Base-by-base conservation (phyloP, 108 stramenopile genomes). In the Mediolabrus comicus region DNA sequence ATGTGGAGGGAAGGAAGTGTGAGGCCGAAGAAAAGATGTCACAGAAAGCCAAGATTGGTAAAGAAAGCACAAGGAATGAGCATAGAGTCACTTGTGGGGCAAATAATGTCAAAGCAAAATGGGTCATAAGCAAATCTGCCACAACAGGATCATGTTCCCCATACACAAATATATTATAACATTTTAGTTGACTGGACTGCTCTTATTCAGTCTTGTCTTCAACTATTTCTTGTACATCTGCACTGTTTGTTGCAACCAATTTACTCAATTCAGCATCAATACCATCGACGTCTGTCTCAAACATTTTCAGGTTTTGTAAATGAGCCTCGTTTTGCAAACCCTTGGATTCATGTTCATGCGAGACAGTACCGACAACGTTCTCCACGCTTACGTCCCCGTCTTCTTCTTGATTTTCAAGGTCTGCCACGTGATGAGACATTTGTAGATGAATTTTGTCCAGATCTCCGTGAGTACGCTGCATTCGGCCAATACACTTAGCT, bases 401-500 rank as follows among this genome's bases (percentile, higher is more conserved):
- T 43, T 34, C 27, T 19, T 49, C 63, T 22, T 53, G 29, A 22
- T 13, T 35, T 60, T 57, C 67, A 24, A 38, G 17, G 16, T 19
- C 33, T 16, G 60, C 57, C 29, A 60, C 29, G 1, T 39, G 29
- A 14, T 60, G 60, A 7, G 43, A 30, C 58, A 79, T 63, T 64
- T 79, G 78, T n/a, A 35, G 59, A 35, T 74, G 52, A 32, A 82
- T 16, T 25, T 61, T 39, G 2, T 51, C 67, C 34, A 43, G 27
- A 33, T 69, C 77, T 64, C 78, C 81, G 27, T 77, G 77, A 2
- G 81, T 82, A 32, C 81, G 72, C 39, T 78, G 81, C 62, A 82
- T 35, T 39, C 81, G 72, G 1, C 77, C 73, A 35, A 62, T 36
- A 53, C 66, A 54, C 52, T 82, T 82, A 13, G 11, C 6, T 8